Evolutionary conservation across 2,329 filamentous ascomycete species (phyloP).

Genomic region (Colletotrichum simmondsii): DNA sequence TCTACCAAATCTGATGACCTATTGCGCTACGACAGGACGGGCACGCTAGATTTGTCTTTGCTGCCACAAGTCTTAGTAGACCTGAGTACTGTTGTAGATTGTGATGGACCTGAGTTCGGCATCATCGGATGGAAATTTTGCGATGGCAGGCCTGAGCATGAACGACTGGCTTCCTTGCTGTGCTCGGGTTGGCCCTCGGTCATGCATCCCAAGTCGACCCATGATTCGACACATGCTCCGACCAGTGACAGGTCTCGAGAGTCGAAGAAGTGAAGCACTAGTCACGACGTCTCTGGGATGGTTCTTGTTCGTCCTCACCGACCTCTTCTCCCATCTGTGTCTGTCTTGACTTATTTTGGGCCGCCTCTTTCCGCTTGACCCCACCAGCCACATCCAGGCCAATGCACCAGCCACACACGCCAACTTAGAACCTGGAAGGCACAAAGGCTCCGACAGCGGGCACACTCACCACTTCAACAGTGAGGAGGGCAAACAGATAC

Average conservation of each 20-base stretch:
- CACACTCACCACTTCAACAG: neutral
- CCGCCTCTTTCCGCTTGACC: neutral
- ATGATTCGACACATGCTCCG: neutral
- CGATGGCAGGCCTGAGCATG: slow-evolving; percentile 18
- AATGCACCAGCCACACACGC: neutral
- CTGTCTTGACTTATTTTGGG: neutral
- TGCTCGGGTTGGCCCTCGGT: neutral
- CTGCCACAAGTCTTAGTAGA: neutral
- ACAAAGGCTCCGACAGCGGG: neutral
- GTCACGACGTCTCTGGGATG: neutral
- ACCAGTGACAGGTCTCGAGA: neutral
- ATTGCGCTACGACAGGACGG: slow-evolving; percentile 16
- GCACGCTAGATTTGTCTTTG: slow-evolving; percentile 5
- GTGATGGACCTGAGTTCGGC: slow-evolving; percentile 16
- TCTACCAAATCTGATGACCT: neutral
- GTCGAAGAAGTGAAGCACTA: neutral
- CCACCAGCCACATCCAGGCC: neutral
- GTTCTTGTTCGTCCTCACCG: neutral
- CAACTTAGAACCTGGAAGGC: neutral
- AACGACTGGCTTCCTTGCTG: neutral
- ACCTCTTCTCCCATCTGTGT: neutral
- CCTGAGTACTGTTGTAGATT: slow-evolving; percentile 7
- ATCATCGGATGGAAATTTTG: slow-evolving; percentile 33
- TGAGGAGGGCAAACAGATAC: neutral
- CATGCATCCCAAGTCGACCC: neutral